These are phyloP conservation scores for Cladophialophora immunda DNA, from an alignment of 2,329 filamentous ascomycete species.

Conservation along the genomic window DNA sequence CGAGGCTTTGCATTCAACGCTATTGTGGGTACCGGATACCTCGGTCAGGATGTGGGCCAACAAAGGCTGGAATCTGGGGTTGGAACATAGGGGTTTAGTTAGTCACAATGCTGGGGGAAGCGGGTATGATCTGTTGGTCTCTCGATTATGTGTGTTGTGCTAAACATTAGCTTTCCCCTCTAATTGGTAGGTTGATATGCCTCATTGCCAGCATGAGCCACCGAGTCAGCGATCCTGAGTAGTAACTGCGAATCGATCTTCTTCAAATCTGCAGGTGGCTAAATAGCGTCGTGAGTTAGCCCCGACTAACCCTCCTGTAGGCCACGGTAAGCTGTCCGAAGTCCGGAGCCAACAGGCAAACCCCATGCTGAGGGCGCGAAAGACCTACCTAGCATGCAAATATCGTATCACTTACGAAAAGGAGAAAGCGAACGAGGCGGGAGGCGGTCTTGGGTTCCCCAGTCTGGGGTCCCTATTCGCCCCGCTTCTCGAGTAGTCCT, in stretches of 20 bases:
- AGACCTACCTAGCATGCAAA: background rate
- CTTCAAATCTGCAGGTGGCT: background rate
- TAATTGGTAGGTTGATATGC: background rate
- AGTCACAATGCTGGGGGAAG: background rate
- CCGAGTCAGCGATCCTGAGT: conserved; percentile 2
- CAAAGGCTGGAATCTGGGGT: conserved; percentile 1
- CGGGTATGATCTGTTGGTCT: background rate
- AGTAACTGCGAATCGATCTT: background rate
- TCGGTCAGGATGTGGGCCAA: conserved; percentile 9
- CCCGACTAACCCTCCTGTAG: background rate
- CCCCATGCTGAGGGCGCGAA: background rate
- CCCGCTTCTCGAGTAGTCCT: background rate
- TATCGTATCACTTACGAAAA: background rate
- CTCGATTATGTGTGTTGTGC: background rate
- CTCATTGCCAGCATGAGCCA: background rate
- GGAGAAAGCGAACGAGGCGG: background rate
- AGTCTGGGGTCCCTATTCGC: background rate
- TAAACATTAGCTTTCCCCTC: background rate
- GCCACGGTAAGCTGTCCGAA: background rate
- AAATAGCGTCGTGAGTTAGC: background rate
- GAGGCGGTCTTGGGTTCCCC: background rate
- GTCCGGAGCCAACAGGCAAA: background rate
- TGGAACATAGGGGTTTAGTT: background rate
- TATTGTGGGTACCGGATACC: conserved; percentile 10
- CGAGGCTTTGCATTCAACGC: background rate